phyloP scores from a whole-genome alignment of 176 grass and related monocot genomes.

The Cymbopogon citratus region DNA sequence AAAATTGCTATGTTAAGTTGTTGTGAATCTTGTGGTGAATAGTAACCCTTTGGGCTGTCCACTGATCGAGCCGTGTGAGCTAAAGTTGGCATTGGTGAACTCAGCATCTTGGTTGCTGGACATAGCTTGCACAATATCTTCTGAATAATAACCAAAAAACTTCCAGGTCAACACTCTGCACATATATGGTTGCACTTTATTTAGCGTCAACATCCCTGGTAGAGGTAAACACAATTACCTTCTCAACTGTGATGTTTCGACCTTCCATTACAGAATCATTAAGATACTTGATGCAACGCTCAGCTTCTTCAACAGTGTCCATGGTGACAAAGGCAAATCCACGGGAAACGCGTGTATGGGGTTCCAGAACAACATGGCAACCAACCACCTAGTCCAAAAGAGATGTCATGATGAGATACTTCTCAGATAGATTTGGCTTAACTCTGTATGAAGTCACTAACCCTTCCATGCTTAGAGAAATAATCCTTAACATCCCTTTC shows the following conservation, averaged over 20 bases:
- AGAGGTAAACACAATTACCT: constrained; percentile 33
- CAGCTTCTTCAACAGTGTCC: constrained; percentile 66
- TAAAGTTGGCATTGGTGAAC: constrained; percentile 69
- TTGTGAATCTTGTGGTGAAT: constrained; percentile 75
- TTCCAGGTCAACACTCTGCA: constrained; percentile 52
- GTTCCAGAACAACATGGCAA: constrained; percentile 64
- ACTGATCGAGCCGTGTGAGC: constrained; percentile 68
- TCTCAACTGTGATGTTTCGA: constrained; percentile 64
- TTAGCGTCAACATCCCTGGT: constrained; percentile 16
- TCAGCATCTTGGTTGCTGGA: constrained; percentile 72
- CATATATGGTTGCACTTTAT: constrained; percentile 19
- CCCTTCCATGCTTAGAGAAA: constrained; percentile 72
- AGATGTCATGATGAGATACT: constrained; percentile 8
- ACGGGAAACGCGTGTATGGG: constrained; percentile 59
- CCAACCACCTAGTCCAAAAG: constrained; percentile 39
- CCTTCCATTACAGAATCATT: constrained; percentile 63
- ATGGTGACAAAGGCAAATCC: constrained; percentile 77
- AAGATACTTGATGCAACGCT: constrained; percentile 64
- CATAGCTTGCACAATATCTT: constrained; percentile 68
- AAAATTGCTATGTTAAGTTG: constrained; percentile 72
- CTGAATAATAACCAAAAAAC: constrained; percentile 86
- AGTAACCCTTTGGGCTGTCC: constrained; percentile 59
- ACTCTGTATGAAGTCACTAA: constrained; percentile 17
- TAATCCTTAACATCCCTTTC: constrained; percentile 61
- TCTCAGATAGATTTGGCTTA: not conserved